phyloP scores from a whole-genome alignment of 1,139 yeast species.

The Magnusiomyces magnusii region DNA sequence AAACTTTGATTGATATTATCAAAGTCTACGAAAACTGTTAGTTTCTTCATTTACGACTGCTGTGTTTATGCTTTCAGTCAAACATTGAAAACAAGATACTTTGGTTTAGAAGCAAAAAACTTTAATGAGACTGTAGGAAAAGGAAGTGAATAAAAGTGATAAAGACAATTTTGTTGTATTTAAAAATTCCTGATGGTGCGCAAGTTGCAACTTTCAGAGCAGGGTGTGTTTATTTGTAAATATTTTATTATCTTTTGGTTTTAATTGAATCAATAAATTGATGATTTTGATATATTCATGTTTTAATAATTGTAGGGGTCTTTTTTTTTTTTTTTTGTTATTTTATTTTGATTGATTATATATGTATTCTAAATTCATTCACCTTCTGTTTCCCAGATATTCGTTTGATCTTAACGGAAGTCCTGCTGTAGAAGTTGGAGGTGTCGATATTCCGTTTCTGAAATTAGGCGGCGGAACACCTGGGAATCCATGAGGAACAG shows the following conservation, averaged over 20 bases:
- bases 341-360: not conserved
- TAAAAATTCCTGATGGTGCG: constrained; percentile 2
- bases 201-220: constrained; percentile 5
- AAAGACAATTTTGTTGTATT: not conserved
- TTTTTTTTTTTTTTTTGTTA: too few species aligned
- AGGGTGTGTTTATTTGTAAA: not conserved
- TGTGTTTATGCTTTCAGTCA: too few species aligned
- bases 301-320: too few species aligned
- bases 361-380: not conserved
- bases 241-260: not conserved
- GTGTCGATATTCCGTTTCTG: not conserved
- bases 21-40: not conserved
- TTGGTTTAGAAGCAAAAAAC: not conserved
- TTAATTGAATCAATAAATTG: too few species aligned
- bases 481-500: constrained; percentile 1
- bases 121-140: too few species aligned
- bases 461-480: constrained; percentile 3
- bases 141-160: too few species aligned
- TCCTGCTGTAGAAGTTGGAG: not conserved
- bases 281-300: too few species aligned
- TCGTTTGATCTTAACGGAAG: not conserved
- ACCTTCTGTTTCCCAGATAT: not conserved
- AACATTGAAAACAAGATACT: not conserved
- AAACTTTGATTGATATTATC: too few species aligned
- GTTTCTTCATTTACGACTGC: not conserved